A percentile compares a stretch with the other conserved stretches of the same genome.
Evolutionary conservation across 495 filamentous ascomycete genomes (phyloP).

Genomic region (Penicillium waksmanii): DNA sequence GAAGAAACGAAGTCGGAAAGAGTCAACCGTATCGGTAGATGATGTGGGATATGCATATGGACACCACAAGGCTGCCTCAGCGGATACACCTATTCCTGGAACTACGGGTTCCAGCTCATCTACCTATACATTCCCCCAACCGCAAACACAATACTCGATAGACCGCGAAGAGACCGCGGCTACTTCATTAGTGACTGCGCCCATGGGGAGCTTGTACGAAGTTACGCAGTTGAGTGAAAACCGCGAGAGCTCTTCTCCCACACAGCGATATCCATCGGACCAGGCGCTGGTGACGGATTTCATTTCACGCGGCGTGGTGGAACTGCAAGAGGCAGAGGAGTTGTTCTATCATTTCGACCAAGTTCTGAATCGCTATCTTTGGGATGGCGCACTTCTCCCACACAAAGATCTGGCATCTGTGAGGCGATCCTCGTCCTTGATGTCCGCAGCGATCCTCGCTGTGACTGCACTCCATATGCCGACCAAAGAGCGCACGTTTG

Average conservation of each 20-base stretch:
- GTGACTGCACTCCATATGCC: conserved; percentile 58
- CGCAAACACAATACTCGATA: conserved; percentile 44
- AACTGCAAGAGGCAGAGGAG: conserved; percentile 52
- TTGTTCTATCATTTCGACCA: conserved; percentile 54
- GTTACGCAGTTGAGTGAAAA: conserved; percentile 59
- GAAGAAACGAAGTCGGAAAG: conserved; percentile 42
- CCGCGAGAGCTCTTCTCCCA: conserved; percentile 43
- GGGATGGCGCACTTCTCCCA: conserved; percentile 51
- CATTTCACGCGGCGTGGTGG: conserved; percentile 53
- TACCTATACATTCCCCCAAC: conserved; percentile 22
- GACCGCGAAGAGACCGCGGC: conserved; percentile 48
- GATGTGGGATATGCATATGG: conserved; percentile 23
- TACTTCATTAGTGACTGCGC: conserved; percentile 54
- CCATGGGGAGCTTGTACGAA: conserved; percentile 63
- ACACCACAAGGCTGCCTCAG: conserved; percentile 22
- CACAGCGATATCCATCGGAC: conserved; percentile 39
- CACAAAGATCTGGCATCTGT: conserved; percentile 49
- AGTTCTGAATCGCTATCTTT: conserved; percentile 57
- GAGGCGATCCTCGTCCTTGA: conserved; percentile 53
- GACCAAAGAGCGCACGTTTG: conserved; percentile 48
- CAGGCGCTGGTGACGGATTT: conserved; percentile 54
- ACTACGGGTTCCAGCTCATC: conserved; percentile 23
- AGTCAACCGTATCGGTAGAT: conserved; percentile 46
- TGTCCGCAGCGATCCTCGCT: conserved; percentile 53
- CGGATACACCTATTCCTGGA: conserved; percentile 15